Percentiles rank a stretch among this genome's conserved stretches.
phyloP scores from a whole-genome alignment of 805 yeast genomes.

The Deakozyma indianensis region DNA sequence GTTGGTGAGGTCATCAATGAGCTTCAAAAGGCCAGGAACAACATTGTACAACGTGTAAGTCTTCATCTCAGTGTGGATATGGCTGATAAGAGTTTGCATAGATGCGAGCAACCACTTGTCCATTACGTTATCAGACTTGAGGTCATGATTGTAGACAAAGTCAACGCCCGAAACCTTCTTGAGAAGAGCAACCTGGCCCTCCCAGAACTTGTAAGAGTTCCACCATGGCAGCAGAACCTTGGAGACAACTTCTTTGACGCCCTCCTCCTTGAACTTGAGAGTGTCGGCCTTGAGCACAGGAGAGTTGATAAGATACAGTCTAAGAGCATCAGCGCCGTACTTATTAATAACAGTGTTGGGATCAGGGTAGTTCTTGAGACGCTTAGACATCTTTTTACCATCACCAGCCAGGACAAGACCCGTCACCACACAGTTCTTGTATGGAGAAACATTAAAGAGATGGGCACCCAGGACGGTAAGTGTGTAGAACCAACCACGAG shows the following conservation, averaged over 20 bases:
- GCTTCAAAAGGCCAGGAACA: constrained; percentile 76
- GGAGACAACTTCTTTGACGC: constrained; percentile 94
- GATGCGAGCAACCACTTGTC: constrained; percentile 96
- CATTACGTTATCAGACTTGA: constrained; percentile 76
- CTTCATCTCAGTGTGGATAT: constrained; percentile 79
- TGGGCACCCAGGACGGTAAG: constrained; percentile 92
- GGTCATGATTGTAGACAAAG: constrained; percentile 54
- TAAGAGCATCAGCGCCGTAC: constrained; percentile 96
- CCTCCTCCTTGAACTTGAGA: constrained; percentile 94
- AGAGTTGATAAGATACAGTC: constrained; percentile 90
- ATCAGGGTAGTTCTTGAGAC: constrained; percentile 96
- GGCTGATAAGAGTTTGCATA: constrained; percentile 78
- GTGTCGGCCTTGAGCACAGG: constrained; percentile 96
- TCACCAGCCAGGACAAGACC: constrained; percentile 97
- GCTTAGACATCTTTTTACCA: constrained; percentile 98
- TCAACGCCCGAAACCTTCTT: constrained; percentile 59
- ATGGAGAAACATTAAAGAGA: constrained; percentile 82
- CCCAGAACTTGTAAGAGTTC: constrained; percentile 93
- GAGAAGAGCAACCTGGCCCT: constrained; percentile 78
- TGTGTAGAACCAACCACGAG: constrained; percentile 99
- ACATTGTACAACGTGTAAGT: constrained; percentile 89
- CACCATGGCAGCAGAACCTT: constrained; percentile 97
- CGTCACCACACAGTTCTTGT: constrained; percentile 84
- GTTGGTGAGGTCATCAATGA: constrained; percentile 90
- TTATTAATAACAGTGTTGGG: constrained; percentile 67